These are phyloP conservation scores for Fusarium sp. DNA, from an alignment of 2,329 filamentous ascomycete species.

Conservation along the genomic window DNA sequence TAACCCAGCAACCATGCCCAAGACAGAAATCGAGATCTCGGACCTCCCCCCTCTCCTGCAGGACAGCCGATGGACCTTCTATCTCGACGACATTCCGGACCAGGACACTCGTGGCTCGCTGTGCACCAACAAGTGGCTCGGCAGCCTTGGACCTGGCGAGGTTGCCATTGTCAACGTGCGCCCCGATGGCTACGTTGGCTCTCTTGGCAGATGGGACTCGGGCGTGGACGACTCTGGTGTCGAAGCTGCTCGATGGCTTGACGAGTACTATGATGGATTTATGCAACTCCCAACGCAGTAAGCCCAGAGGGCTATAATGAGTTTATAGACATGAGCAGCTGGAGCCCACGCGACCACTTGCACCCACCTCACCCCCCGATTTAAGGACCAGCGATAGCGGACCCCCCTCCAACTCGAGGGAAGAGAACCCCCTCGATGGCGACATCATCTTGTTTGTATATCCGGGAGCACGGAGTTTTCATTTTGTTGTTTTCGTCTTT, in stretches of 20 bases:
- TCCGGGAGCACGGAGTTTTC: conserved; percentile 38
- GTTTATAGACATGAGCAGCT: conserved; percentile 33
- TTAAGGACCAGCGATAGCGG: conserved; percentile 16
- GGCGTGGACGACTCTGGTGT: conserved; percentile 59
- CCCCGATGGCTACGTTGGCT: conserved; percentile 77
- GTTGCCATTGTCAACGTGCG: conserved; percentile 72
- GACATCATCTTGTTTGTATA: conserved; percentile 36
- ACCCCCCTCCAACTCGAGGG: conserved; percentile 6
- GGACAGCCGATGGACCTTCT: conserved; percentile 74
- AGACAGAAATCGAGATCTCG: conserved; percentile 68
- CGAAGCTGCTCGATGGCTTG: conserved; percentile 62
- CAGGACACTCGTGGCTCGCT: conserved; percentile 59
- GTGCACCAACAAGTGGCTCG: conserved; percentile 75
- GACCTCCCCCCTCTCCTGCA: conserved; percentile 69
- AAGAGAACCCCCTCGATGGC: conserved; percentile 21
- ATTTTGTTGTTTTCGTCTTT: conserved; percentile 13
- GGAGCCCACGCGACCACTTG: conserved; percentile 20
- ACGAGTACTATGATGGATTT: conserved; percentile 63
- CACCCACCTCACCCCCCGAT: conserved; percentile 4
- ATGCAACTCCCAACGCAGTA: conserved; percentile 56
- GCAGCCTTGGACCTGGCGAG: conserved; percentile 62
- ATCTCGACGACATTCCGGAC: conserved; percentile 70
- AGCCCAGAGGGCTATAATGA: conserved; percentile 17
- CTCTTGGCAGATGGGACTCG: conserved; percentile 63
- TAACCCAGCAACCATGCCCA: conserved; percentile 62